Evolutionary conservation across 495 filamentous ascomycete genomes (phyloP), one percentile per base, ranked within the genome.

Genomic region (Pyronema omphalodes): DNA sequence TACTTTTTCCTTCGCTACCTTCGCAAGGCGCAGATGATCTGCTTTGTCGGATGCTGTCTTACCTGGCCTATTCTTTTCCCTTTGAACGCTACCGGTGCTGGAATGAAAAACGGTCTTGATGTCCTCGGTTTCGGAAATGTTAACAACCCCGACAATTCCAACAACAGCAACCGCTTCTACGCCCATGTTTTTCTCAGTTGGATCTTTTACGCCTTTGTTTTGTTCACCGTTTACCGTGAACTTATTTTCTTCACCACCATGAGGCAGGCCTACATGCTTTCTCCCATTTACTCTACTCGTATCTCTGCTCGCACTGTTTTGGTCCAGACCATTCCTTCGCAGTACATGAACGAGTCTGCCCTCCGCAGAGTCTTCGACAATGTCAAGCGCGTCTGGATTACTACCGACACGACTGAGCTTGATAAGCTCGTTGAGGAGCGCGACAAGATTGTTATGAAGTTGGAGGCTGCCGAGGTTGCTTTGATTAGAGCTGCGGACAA

Each of bases 291-390:
- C 67, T 77, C 87, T 47, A 83, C 79, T 60, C 85, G 89, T 59
- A 81, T 96, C 56, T 96, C 93, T 1, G 93, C 91, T 3, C 79
- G 88, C 56, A 96, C 89, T 35, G 86, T 98, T 6, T 79, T 98
- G 11, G 93, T 94, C 68, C 81, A 85, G 23, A 83, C 84, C 8
- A 88, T 98, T 15, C 88, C 91, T 5, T 58, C 74, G 37, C 69
- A 77, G 6, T 93, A 88, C 58, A 71, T 89, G 36, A 74, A 81
- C 63, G 76, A 84, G 66, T 74, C 74, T 12, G 85, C 76, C 60
- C 69, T 98, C 52, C 79, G 83, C 58, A 73, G 74, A 54, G 80
- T 93, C 68, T 93, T 94, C 63, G 69, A 78, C 9, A 73, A 80
- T 48, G 86, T 94, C 29, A 83, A 82, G 69, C 80, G 83, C 51